These are phyloP conservation scores for Saccharomycodes ludwigii DNA, from an alignment of 805 yeast species.

Conservation along the genomic window DNA sequence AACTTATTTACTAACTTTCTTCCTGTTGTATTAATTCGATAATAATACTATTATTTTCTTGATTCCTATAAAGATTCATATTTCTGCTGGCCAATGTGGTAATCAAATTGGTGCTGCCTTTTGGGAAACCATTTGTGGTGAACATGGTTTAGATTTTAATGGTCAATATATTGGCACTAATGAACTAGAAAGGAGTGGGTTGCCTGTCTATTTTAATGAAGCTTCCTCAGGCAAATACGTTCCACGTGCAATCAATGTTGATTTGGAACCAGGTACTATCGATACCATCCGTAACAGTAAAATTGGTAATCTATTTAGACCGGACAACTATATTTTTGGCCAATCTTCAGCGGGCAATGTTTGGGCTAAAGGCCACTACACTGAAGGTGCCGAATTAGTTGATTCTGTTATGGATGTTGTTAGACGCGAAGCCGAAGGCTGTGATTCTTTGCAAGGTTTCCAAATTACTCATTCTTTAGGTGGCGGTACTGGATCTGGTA, in stretches of 20 bases:
- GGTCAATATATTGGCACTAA: conserved; percentile 58
- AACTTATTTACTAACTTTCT: neutral
- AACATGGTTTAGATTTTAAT: conserved; percentile 66
- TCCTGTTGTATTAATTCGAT: neutral
- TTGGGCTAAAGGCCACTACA: conserved; percentile 96
- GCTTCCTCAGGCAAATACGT: conserved; percentile 82
- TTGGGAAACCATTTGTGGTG: conserved; percentile 87
- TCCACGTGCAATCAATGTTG: conserved; percentile 86
- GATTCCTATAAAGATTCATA: conserved; percentile 41
- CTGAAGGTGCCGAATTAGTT: conserved; percentile 91
- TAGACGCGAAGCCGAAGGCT: conserved; percentile 87
- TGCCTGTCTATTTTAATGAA: conserved; percentile 80
- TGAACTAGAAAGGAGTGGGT: conserved; percentile 41
- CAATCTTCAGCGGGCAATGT: conserved; percentile 91
- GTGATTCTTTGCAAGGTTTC: conserved; percentile 91
- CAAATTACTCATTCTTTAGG: conserved; percentile 76
- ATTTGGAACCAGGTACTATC: conserved; percentile 89
- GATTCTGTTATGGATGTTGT: conserved; percentile 83
- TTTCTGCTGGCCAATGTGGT: conserved; percentile 98
- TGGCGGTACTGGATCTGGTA: conserved; percentile 95
- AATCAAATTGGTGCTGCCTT: conserved; percentile 95
- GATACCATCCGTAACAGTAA: conserved; percentile 70
- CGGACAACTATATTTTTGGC: conserved; percentile 82
- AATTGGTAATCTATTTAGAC: conserved; percentile 82
- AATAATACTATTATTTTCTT: neutral